Percentiles rank a stretch among this genome's conserved stretches.
These are phyloP conservation scores for Chamaenerion angustifolium DNA, from an alignment of 345 rosid species.

Conservation along the genomic window DNA sequence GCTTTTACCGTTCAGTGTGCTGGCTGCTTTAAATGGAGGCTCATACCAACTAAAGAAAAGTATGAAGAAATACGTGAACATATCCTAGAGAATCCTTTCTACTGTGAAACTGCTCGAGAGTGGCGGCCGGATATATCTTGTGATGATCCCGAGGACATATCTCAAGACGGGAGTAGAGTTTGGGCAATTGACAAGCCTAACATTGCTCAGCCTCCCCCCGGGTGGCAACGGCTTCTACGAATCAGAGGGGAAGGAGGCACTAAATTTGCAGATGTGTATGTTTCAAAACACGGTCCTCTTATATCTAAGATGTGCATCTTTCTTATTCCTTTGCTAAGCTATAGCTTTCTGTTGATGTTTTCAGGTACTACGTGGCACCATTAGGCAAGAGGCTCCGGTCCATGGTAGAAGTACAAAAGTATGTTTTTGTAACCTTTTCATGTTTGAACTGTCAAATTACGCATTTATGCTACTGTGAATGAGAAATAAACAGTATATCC, in stretches of 20 bases:
- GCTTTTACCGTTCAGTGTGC: slow-evolving; percentile 91
- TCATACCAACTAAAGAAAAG: slow-evolving; percentile 71
- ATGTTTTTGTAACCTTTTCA: slow-evolving; percentile 10
- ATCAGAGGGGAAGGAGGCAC: slow-evolving; percentile 82
- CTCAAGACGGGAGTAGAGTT: slow-evolving; percentile 78
- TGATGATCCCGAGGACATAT: slow-evolving; percentile 65
- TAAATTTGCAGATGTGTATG: slow-evolving; percentile 90
- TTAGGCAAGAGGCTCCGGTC: slow-evolving; percentile 89
- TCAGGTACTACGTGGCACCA: slow-evolving; percentile 78
- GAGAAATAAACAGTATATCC: too few species aligned
- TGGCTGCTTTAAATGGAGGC: slow-evolving; percentile 82
- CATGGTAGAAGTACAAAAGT: slow-evolving; percentile 73
- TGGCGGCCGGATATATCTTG: slow-evolving; percentile 77
- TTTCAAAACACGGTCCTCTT: not conserved
- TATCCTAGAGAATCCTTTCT: slow-evolving; percentile 57
- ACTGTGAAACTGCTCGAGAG: slow-evolving; percentile 49
- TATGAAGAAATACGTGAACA: slow-evolving; percentile 90
- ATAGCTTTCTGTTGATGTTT: slow-evolving; percentile 4
- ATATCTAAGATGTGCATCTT: not conserved
- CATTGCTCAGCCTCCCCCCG: slow-evolving; percentile 77
- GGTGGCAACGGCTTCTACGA: slow-evolving; percentile 72
- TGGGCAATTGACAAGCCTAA: slow-evolving; percentile 97
- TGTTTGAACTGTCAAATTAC: not conserved
- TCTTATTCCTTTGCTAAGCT: not conserved
- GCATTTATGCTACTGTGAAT: not conserved